Evolutionary conservation across 805 yeast species (phyloP).

Genomic region (Ogataea pilisensis): DNA sequence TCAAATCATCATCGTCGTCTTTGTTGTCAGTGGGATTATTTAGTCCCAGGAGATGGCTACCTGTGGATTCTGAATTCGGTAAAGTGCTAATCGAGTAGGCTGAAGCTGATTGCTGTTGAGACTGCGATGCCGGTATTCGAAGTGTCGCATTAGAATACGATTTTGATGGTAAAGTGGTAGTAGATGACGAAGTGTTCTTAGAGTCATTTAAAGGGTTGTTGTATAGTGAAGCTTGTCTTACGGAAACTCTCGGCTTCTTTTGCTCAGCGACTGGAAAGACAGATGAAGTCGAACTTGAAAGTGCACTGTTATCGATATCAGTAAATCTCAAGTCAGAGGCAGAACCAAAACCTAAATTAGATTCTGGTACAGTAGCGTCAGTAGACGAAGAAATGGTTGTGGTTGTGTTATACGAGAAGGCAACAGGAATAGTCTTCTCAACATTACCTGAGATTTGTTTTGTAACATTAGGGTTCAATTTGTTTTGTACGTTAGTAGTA

Average conservation of each 20-base stretch:
- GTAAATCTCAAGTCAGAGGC: neutral
- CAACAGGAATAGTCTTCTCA: too few relatives aligned
- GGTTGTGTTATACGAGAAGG: neutral
- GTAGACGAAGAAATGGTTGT: too few relatives aligned
- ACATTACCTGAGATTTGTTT: too few relatives aligned
- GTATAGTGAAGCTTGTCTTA: constrained; percentile 26
- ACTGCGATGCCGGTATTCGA: neutral
- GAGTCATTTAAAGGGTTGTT: constrained; percentile 12
- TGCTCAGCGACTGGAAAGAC: neutral
- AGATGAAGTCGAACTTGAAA: neutral
- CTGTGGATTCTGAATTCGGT: constrained; percentile 12
- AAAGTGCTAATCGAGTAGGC: constrained; percentile 6
- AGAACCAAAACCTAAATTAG: neutral
- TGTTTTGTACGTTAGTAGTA: too few relatives aligned
- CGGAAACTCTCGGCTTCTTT: constrained; percentile 24
- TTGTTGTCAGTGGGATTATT: constrained; percentile 6
- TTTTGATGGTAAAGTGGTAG: neutral
- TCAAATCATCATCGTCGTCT: constrained; percentile 21
- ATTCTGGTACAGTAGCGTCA: neutral
- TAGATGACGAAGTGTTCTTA: constrained; percentile 1
- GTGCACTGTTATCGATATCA: neutral
- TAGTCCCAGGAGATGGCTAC: constrained; percentile 11
- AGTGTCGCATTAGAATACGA: neutral
- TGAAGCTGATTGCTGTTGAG: constrained; percentile 1
- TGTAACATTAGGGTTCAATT: too few relatives aligned